Base-by-base conservation (phyloP, 768 basidiomycete genomes). In the Polyporus arcularius region DNA sequence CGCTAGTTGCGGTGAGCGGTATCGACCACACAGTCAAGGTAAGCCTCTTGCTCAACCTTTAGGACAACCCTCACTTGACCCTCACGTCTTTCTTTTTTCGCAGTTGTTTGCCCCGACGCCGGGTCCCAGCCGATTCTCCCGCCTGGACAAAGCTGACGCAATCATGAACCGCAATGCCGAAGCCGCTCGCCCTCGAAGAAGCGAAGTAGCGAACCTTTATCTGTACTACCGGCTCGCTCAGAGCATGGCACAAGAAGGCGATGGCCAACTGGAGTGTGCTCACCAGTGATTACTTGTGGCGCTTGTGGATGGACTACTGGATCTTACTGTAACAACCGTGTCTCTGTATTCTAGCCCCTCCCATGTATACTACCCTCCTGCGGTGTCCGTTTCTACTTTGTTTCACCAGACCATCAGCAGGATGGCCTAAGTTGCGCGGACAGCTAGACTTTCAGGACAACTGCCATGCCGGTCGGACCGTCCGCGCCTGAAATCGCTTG, bases 1-100 rank as follows among this genome's bases (percentile, higher is more conserved):
- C 94, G 0, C 73, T 96, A 21, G 71, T 94, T n/a, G 92, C 93
- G 4, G 87, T 90, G 46, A 91, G 89, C 70, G 94, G 94, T 1
- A 94, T 96, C 51, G 94, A 96, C 68, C 76, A 80, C 11, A 92
- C 91, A 10, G 82, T 95, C 49, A 96, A 96, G 81, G 90, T 90
- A 15, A 55, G 53, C 9, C 28, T 26, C 11, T 26, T 15, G 11
- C 15, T 6, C 9, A 15, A 47, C 15, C 18, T 26, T 18, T 1
- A n/a, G 32, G 2, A 46, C 18, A 15, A 41, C 15, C 14, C 30
- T 26, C 21, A 26, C 21, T 26, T 9, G n/a, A 18, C 38, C 26
- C 6, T 45, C 28, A 46, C 45, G n/a, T 8, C 40, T 2, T 21
- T 10, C 8, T 21, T 21, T 32, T 21, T 46, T 59, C 35, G 35